Percentiles rank a stretch among this genome's conserved stretches.
Conservation (phyloP, 495 filamentous ascomycete genomes). For the Hypoxylon subgilvum region DNA sequence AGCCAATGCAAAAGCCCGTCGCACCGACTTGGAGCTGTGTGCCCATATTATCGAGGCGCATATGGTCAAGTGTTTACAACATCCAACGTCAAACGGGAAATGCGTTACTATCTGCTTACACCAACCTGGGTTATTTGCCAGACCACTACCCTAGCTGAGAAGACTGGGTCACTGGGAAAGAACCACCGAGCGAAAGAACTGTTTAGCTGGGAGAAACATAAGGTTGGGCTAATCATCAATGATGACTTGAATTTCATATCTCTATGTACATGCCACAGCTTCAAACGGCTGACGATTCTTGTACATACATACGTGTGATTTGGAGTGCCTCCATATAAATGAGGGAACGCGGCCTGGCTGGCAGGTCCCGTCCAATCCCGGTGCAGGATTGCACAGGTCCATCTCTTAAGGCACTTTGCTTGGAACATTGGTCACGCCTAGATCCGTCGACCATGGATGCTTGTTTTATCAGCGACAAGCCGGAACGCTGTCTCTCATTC, state of each 20-base stretch:
- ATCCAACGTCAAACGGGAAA: constrained; percentile 1
- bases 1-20: constrained; percentile 26
- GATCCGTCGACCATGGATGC: constrained; percentile 18
- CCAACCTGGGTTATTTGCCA: too few relatives aligned
- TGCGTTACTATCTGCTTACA: constrained; percentile 2
- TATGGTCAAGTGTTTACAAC: constrained; percentile 19
- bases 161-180: too few relatives aligned
- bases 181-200: too few relatives aligned
- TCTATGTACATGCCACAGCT: background rate
- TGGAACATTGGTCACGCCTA: constrained; percentile 30
- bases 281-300: constrained; percentile 20
- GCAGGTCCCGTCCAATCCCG: constrained; percentile 17
- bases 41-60: constrained; percentile 32
- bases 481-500: constrained; percentile 36
- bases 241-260: too few relatives aligned
- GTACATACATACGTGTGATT: background rate
- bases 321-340: constrained; percentile 5
- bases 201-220: too few relatives aligned
- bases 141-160: too few relatives aligned
- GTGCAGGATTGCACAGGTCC: constrained; percentile 24
- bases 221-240: too few relatives aligned
- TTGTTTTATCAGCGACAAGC: constrained; percentile 28
- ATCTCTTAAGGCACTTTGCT: constrained; percentile 17
- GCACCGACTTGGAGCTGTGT: constrained; percentile 29
- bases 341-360: constrained; percentile 12